Percentiles rank a stretch among this genome's conserved stretches.
Conservation (phyloP, 2,329 filamentous ascomycete species). For the Beauveria sp. region DNA sequence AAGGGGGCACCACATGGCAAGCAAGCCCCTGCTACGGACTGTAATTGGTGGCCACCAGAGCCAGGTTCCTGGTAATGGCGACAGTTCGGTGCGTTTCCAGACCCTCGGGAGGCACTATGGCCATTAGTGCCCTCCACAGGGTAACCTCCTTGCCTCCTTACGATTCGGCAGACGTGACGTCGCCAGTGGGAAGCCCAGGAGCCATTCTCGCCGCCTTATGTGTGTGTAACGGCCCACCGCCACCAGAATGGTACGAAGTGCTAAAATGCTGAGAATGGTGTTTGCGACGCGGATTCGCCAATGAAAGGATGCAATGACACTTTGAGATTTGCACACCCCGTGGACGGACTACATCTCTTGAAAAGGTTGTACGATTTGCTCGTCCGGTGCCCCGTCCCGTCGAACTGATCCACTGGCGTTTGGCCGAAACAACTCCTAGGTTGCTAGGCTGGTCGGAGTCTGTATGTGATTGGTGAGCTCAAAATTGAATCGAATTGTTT, state of each 20-base stretch:
- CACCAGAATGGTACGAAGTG: background rate
- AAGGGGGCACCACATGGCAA: constrained; percentile 12
- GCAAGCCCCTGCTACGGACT: constrained; percentile 9
- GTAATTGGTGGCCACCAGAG: constrained; percentile 15
- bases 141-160: background rate
- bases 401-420: background rate
- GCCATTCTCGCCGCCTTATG: background rate
- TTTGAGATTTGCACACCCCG: background rate
- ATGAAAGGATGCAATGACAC: background rate
- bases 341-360: too few relatives aligned
- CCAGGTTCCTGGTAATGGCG: constrained; percentile 18
- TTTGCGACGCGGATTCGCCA: constrained; percentile 1
- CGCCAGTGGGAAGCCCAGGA: constrained; percentile 9
- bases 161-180: constrained; percentile 19
- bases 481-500: background rate
- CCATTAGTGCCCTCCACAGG: constrained; percentile 5
- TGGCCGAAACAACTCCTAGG: background rate
- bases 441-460: background rate
- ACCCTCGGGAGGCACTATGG: constrained; percentile 25
- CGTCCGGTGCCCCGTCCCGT: background rate
- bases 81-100: constrained; percentile 24
- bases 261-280: background rate
- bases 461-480: background rate
- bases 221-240: constrained; percentile 5
- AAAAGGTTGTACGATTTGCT: background rate